Evolutionary conservation across 371 early-diverging fungal species (phyloP).

Genomic region (Lichtheimia ornata): DNA sequence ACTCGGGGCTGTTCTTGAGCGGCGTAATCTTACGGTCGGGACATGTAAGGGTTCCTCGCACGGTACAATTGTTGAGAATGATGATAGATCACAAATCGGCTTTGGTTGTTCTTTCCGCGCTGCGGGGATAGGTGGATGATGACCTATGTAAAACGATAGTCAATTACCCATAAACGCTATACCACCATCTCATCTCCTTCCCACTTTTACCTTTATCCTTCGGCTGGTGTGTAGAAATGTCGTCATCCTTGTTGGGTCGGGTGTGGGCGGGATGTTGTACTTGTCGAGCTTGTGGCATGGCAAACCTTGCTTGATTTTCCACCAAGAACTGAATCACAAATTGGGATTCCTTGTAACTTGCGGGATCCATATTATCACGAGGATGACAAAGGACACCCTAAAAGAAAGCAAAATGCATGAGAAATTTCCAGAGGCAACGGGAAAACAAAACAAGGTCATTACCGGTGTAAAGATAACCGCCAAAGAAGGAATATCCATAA

Average conservation of each 20-base stretch:
- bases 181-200: no score
- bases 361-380: slow-evolving; percentile 51
- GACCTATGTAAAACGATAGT: no score
- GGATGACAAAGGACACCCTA: slow-evolving; percentile 51
- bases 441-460: slow-evolving; percentile 6
- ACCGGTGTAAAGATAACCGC: slow-evolving; percentile 65
- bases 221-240: background rate
- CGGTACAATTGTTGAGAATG: no score
- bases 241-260: background rate
- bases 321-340: slow-evolving; percentile 53
- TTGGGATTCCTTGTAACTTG: slow-evolving; percentile 50
- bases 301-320: slow-evolving; percentile 44
- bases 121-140: no score
- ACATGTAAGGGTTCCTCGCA: background rate
- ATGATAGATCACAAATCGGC: no score
- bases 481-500: slow-evolving; percentile 53
- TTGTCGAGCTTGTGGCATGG: slow-evolving; percentile 25
- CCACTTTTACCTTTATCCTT: background rate
- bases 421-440: background rate
- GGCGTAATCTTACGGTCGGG: slow-evolving; percentile 14
- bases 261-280: background rate
- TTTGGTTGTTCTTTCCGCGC: no score
- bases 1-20: slow-evolving; percentile 26
- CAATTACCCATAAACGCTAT: no score
- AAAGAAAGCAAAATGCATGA: background rate